Evolutionary conservation across 441 rosid species (phyloP).

Genomic region (Populus hybrid): DNA sequence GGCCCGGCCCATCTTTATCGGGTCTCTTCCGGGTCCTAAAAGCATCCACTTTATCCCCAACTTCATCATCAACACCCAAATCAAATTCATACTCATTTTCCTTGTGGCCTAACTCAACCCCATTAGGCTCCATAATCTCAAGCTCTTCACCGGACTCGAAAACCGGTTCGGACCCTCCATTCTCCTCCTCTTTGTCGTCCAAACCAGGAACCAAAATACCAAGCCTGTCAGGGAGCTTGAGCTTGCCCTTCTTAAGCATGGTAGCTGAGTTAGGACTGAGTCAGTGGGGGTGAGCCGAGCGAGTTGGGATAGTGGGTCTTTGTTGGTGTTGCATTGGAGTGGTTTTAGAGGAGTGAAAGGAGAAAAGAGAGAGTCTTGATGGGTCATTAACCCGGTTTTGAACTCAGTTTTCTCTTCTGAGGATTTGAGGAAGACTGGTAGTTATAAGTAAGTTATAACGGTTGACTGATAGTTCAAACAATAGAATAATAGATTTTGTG

Average conservation of each 20-base stretch:
- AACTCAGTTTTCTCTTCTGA: constrained; percentile 3
- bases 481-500: background rate
- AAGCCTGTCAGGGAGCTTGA: constrained; percentile 49
- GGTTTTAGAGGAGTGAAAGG: background rate
- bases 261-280: constrained; percentile 17
- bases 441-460: background rate
- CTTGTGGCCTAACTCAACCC: constrained; percentile 18
- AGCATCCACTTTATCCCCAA: constrained; percentile 22
- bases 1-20: constrained; percentile 30
- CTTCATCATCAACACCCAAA: constrained; percentile 19
- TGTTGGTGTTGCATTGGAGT: constrained; percentile 11
- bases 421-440: constrained; percentile 37
- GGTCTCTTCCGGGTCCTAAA: constrained; percentile 18
- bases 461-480: constrained; percentile 41
- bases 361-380: background rate
- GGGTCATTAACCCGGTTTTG: constrained; percentile 2
- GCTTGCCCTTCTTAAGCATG: constrained; percentile 51
- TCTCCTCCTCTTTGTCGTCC: constrained; percentile 26
- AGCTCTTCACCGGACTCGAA: constrained; percentile 61
- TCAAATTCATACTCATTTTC: constrained; percentile 12
- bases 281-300: constrained; percentile 10
- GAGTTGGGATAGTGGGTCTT: constrained; percentile 9
- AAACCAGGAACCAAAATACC: constrained; percentile 52
- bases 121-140: constrained; percentile 46
- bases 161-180: constrained; percentile 22